A percentile compares a stretch with the other conserved stretches of the same genome.
Evolutionary conservation across 202 grass and related monocot species (phyloP).

Genomic region (Alloteropsis angusta): DNA sequence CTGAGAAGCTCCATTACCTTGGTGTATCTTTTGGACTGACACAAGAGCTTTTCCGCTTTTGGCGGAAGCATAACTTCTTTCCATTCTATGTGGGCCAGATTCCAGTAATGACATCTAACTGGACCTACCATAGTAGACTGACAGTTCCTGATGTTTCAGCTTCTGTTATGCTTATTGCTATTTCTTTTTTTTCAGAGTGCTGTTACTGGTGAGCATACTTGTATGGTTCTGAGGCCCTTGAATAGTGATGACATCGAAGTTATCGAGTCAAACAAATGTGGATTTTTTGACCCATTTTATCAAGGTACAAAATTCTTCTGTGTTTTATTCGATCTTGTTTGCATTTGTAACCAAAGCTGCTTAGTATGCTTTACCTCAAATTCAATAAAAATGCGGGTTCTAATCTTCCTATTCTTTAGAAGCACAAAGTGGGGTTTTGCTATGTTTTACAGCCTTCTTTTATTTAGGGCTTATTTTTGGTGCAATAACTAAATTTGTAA

Average conservation of each 20-base stretch:
- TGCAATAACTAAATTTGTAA: slow-evolving; percentile 24
- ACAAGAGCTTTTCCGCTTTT: slow-evolving; percentile 84
- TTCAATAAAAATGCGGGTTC: not conserved
- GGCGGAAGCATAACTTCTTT: slow-evolving; percentile 80
- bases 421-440: too few relatives aligned
- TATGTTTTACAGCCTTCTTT: too few relatives aligned
- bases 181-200: slow-evolving; percentile 59
- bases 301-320: slow-evolving; percentile 36
- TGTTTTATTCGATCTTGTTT: not conserved
- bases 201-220: slow-evolving; percentile 96
- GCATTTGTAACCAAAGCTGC: not conserved
- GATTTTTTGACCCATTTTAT: slow-evolving; percentile 90
- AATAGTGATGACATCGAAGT: slow-evolving; percentile 69
- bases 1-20: slow-evolving; percentile 88
- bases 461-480: slow-evolving; percentile 5
- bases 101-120: slow-evolving; percentile 55
- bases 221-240: slow-evolving; percentile 80
- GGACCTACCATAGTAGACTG: not conserved
- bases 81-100: slow-evolving; percentile 93
- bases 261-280: slow-evolving; percentile 33
- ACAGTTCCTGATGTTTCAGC: not conserved
- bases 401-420: not conserved
- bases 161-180: slow-evolving; percentile 15
- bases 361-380: slow-evolving; percentile 1
- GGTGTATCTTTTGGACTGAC: slow-evolving; percentile 94